Evolutionary conservation across 345 rosid species (phyloP), one percentile per base, ranked within the genome.

Genomic region (Aquilaria yunnanensis): DNA sequence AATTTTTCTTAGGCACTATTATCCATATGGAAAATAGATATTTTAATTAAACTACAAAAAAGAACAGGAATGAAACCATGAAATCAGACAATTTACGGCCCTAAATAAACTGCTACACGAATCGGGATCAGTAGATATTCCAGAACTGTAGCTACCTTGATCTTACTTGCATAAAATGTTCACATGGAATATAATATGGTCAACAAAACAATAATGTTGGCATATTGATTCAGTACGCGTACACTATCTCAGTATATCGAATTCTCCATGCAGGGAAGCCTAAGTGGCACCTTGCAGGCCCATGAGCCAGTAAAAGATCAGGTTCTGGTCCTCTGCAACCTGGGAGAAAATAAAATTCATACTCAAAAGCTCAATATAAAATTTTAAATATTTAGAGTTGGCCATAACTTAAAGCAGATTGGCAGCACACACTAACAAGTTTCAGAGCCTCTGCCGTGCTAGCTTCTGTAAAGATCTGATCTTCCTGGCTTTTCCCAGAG

Each of bases 181-280:
- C 23, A 23, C 23, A 0, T 23, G 23, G 23, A 23, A 23, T 23
- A 23, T 23, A 23, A 23, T 23, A 23, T 23, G 23, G 23, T 23
- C 23, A 37, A 12, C 32, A 6, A 63, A 53, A 46, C n/a, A 32
- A 54, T 11, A 45, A 54, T 51, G 45, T 30, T 41, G 14, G 53
- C 54, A 23, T 41, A 33, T 12, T 29, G 58, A 54, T 63, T 29
- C 49, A 53, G 67, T 80, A 53, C 31, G 77, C 88, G 59, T 68
- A 90, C 96, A 82, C 63, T 59, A 94, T 88, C 91, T 94, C 97
- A 1, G 97, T 84, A 58, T 88, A 94, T 62, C 84, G 85, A 58
- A 91, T 76, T 81, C 96, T 80, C 99, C 99, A 90, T 5, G 95
- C 83, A 9, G 99, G 97, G 72, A 94, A 94, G 69, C 99, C 99